Evolutionary conservation across 139 green algal genomes (phyloP), one percentile per base, ranked within the genome.

Genomic region (Auxenochlorella pyrenoidosa): DNA sequence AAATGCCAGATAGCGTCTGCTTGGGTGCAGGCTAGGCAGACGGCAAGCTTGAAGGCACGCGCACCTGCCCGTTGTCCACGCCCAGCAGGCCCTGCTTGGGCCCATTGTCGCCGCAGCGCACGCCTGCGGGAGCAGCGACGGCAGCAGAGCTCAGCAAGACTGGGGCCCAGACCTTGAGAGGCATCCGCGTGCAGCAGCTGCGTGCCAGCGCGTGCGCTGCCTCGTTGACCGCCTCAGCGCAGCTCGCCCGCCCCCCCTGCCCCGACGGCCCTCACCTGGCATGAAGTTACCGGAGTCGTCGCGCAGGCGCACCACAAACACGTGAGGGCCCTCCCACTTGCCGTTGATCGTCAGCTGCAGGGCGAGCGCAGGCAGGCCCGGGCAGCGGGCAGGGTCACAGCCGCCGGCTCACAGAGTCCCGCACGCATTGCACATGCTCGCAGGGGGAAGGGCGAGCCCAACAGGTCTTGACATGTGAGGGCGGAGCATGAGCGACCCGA

Each of bases 251-350:
- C 13, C 32, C 41, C 13, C 3, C 73, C 28, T 38, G 19, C 73
- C 73, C 8, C 41, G 12, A 58, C 30, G 4, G 21, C 30, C 10
- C 38, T 2, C 36, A 85, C 83, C 90, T 24, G 82, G 87, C 65
- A 82, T 54, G 36, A 68, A 47, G 44, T 36, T 60, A 43, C 95
- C 92, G 2, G 88, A 26, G 83, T 96, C 95, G 82, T 98, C 94
- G 5, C 96, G 90, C 70, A 99, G 90, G 87, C 94, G 94, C 58
- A 98, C 95, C 58, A 98, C 89, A 88, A 99, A 99, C 34, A 98
- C 96, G 77, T 99, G 96, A 24, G 95, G 94, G 16, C 96, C 96
- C 94, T 97, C 44, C 89, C 92, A 96, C 73, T 92, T 86, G 59
- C 93, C 94, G 34, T 87, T 65, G 34, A 98, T 92, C 22, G 92